Conservation (phyloP, 257 asterid species). For the Scutellaria minor region DNA sequence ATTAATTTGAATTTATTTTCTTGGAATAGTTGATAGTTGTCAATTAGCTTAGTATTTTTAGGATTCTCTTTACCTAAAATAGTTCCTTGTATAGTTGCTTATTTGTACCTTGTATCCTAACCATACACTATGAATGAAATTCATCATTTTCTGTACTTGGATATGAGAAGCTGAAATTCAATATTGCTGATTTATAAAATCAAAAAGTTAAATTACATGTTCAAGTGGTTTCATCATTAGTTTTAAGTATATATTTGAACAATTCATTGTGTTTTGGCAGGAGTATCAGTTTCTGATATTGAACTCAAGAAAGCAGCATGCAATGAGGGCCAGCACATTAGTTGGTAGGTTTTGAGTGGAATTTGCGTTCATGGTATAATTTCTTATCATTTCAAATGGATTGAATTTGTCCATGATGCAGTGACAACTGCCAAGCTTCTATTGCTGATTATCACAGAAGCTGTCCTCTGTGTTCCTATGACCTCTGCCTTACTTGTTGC, state of each 20-base stretch:
- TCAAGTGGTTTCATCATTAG: neutral
- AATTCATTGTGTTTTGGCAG: constrained; percentile 41
- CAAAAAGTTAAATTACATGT: neutral
- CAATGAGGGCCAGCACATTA: constrained; percentile 44
- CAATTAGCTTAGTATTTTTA: too few species aligned
- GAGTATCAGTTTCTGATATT: constrained; percentile 45
- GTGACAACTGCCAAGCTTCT: constrained; percentile 61
- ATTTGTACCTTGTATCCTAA: too few species aligned
- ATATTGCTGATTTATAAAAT: neutral
- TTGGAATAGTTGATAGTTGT: too few species aligned
- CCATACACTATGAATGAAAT: too few species aligned
- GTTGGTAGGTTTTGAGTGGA: constrained; percentile 47
- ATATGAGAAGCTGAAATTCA: neutral
- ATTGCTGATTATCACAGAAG: constrained; percentile 64
- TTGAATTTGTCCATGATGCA: constrained; percentile 39
- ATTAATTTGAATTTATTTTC: too few species aligned
- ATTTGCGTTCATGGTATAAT: neutral
- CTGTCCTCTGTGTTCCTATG: constrained; percentile 62
- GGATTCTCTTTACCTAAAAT: too few species aligned
- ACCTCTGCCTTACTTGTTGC: constrained; percentile 74
- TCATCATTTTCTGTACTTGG: neutral
- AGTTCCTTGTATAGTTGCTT: too few species aligned
- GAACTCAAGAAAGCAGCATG: constrained; percentile 32
- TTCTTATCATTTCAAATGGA: neutral
- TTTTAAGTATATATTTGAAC: constrained; percentile 22